Evolutionary conservation across 495 filamentous ascomycete species (phyloP).

Genomic region (Halenospora varia): DNA sequence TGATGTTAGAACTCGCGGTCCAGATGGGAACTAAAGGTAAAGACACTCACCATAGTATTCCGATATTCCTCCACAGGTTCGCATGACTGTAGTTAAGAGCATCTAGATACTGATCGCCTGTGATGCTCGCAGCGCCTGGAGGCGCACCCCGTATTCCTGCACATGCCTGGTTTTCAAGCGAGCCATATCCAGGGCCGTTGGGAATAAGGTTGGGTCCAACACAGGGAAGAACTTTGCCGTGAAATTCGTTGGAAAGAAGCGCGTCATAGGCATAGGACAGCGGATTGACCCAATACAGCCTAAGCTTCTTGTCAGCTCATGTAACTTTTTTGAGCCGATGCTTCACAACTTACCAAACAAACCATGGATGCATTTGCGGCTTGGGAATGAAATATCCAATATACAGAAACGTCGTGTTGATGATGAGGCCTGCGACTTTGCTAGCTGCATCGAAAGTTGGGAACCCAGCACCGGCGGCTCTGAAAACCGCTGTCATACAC

Average conservation of each 20-base stretch:
- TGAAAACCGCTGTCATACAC: slow-evolving; percentile 49
- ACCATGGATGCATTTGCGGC: slow-evolving; percentile 33
- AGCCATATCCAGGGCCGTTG: slow-evolving; percentile 51
- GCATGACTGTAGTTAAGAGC: slow-evolving; percentile 53
- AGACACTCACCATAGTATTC: slow-evolving; percentile 70
- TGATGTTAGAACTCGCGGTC: too few relatives aligned
- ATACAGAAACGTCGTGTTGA: slow-evolving; percentile 32
- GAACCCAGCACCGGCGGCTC: slow-evolving; percentile 45
- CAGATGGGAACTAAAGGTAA: too few relatives aligned
- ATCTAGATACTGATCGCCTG: slow-evolving; percentile 65
- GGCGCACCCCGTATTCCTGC: slow-evolving; percentile 49
- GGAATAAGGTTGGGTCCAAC: slow-evolving; percentile 49
- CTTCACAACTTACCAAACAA: too few relatives aligned
- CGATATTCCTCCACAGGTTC: slow-evolving; percentile 77
- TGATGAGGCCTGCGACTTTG: slow-evolving; percentile 46
- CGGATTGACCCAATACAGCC: slow-evolving; percentile 33
- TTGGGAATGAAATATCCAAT: slow-evolving; percentile 37
- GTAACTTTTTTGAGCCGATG: too few relatives aligned
- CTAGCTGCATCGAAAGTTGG: slow-evolving; percentile 48
- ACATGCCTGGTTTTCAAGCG: slow-evolving; percentile 55
- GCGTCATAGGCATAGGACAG: slow-evolving; percentile 38
- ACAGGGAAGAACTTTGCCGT: slow-evolving; percentile 43
- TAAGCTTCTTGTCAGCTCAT: too few relatives aligned
- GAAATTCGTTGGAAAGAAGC: slow-evolving; percentile 41
- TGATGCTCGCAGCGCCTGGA: slow-evolving; percentile 46